A percentile compares a stretch with the other conserved stretches of the same genome.
These are phyloP conservation scores for Lentinus polychrous DNA, from an alignment of 1,284 basidiomycete genomes.

Conservation along the genomic window DNA sequence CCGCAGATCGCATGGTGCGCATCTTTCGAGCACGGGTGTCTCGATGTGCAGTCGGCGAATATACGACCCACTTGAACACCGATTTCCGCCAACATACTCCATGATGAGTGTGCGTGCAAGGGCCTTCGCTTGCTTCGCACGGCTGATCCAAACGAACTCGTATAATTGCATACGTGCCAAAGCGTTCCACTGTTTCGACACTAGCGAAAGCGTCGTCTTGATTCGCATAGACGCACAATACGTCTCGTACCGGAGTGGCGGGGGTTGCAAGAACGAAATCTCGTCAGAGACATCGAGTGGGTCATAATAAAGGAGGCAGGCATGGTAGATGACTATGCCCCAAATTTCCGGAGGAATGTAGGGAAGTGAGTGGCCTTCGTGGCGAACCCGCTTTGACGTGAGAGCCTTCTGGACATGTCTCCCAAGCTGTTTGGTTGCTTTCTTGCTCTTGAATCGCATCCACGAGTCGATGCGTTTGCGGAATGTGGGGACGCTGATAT, in stretches of 20 bases:
- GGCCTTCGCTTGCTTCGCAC: constrained; percentile 47
- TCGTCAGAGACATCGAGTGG: constrained; percentile 40
- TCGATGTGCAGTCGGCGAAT: constrained; percentile 63
- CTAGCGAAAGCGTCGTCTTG: constrained; percentile 46
- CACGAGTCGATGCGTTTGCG: background rate
- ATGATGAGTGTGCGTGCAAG: constrained; percentile 49
- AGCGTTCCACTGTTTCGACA: constrained; percentile 48
- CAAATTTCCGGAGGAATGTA: constrained; percentile 52
- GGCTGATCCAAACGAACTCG: constrained; percentile 63
- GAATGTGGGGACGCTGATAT: background rate
- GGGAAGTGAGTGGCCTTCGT: constrained; percentile 20
- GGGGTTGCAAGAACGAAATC: constrained; percentile 41
- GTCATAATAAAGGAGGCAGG: constrained; percentile 36
- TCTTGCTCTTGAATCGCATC: background rate
- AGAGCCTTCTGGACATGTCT: background rate
- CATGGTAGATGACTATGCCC: constrained; percentile 50
- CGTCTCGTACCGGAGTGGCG: constrained; percentile 30
- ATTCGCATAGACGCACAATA: constrained; percentile 41
- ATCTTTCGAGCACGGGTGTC: constrained; percentile 60
- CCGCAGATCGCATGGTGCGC: constrained; percentile 54
- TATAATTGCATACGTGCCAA: constrained; percentile 49
- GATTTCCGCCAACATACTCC: constrained; percentile 28
- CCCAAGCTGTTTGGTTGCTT: background rate
- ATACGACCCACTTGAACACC: constrained; percentile 40
- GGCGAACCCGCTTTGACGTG: background rate